Percentiles rank a stretch among this genome's conserved stretches.
These are phyloP conservation scores for Cyclocybe aegerita DNA, from an alignment of 768 basidiomycete genomes.

Conservation along the genomic window DNA sequence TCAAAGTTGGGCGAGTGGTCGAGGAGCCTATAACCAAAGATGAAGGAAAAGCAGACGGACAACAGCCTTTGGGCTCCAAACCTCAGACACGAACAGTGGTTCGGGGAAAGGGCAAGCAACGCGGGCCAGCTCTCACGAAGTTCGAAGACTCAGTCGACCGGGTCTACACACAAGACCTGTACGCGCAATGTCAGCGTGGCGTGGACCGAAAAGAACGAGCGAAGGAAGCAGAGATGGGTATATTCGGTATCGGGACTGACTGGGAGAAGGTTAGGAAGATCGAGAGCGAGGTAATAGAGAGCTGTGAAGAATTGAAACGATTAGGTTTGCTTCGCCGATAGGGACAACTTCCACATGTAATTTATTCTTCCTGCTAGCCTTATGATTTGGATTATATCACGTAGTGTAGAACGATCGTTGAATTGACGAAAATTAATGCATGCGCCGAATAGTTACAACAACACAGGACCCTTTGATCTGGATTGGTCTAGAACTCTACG, in stretches of 20 bases:
- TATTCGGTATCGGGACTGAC: constrained; percentile 91
- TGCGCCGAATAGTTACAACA: constrained; percentile 5
- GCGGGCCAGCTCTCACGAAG: constrained; percentile 44
- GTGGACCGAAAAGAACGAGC: constrained; percentile 64
- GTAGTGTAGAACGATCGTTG: constrained; percentile 17
- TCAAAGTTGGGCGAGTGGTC: constrained; percentile 33
- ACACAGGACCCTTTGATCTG: constrained; percentile 7
- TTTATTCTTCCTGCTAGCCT: constrained; percentile 20
- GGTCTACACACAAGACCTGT: constrained; percentile 69
- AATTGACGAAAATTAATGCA: constrained; percentile 15
- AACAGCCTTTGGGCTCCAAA: constrained; percentile 21
- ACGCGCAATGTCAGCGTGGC: constrained; percentile 69
- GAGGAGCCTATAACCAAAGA: constrained; percentile 23
- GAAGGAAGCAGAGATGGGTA: constrained; percentile 76
- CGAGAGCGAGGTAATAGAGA: constrained; percentile 64
- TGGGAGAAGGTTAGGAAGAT: constrained; percentile 85
- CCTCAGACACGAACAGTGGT: constrained; percentile 32
- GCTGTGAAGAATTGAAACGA: constrained; percentile 75
- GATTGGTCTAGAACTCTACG: constrained; percentile 21
- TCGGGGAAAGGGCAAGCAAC: constrained; percentile 25
- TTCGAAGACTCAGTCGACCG: constrained; percentile 83
- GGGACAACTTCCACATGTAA: constrained; percentile 14
- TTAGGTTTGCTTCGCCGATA: constrained; percentile 47
- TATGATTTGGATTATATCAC: constrained; percentile 21
- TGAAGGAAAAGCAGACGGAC: constrained; percentile 13